Percentiles rank a stretch among this genome's conserved stretches.
Conservation (phyloP, 1,284 basidiomycete genomes). For the Irpex sp. region DNA sequence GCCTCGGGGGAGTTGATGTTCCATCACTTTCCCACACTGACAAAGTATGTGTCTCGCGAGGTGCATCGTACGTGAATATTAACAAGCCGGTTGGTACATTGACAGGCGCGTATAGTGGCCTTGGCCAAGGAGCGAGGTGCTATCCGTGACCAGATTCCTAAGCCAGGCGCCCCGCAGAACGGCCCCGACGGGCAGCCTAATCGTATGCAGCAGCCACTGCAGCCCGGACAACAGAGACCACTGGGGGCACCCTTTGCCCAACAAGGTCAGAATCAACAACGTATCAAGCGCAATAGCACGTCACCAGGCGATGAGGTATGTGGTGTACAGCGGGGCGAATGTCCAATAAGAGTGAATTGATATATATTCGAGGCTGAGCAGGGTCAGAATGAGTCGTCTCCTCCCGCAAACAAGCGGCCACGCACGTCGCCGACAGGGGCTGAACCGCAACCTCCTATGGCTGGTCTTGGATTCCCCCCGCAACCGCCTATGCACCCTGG, state of each 20-base stretch:
- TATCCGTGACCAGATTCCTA: slow-evolving; percentile 6
- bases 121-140: slow-evolving; percentile 22
- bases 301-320: slow-evolving; percentile 68
- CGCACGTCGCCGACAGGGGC: slow-evolving; percentile 48
- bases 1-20: slow-evolving; percentile 48
- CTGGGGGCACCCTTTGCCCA: slow-evolving; percentile 20
- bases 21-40: slow-evolving; percentile 42
- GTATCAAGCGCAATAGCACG: slow-evolving; percentile 60
- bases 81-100: slow-evolving; percentile 4
- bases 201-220: slow-evolving; percentile 1
- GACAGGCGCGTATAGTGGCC: slow-evolving; percentile 30
- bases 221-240: slow-evolving; percentile 4
- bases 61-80: slow-evolving; percentile 11
- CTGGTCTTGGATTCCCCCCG: slow-evolving; percentile 23
- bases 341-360: slow-evolving; percentile 7
- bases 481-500: slow-evolving; percentile 18
- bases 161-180: slow-evolving; percentile 13
- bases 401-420: slow-evolving; percentile 58
- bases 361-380: slow-evolving; percentile 42
- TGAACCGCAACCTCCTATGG: slow-evolving; percentile 24
- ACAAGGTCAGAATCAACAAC: slow-evolving; percentile 29
- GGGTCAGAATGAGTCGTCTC: slow-evolving; percentile 54
- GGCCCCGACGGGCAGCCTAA: slow-evolving; percentile 10
- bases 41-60: slow-evolving; percentile 42
- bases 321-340: slow-evolving; percentile 1